Conservation (phyloP, 192 early-diverging fungal genomes). For the Backusella morwellensis region DNA sequence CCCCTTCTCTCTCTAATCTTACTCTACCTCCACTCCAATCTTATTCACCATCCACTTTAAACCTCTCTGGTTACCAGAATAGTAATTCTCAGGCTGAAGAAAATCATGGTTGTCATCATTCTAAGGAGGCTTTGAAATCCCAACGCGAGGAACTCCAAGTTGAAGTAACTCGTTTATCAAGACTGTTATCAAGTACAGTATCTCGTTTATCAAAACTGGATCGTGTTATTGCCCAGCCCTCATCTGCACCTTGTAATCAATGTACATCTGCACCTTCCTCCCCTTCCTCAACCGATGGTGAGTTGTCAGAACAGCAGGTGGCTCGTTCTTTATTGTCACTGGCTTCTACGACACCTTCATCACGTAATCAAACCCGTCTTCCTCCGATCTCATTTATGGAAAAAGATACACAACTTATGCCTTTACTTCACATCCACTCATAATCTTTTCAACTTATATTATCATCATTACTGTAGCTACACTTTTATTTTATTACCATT, state of each 20-base stretch:
- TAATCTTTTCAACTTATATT: neutral
- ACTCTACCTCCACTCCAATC: neutral
- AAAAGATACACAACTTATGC: conserved; percentile 1
- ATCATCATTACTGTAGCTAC: neutral
- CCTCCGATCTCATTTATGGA: conserved; percentile 12
- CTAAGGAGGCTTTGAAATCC: neutral
- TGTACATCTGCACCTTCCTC: neutral
- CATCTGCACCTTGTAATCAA: neutral
- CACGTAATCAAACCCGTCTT: conserved; percentile 3
- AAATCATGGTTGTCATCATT: neutral
- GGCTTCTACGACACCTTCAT: neutral
- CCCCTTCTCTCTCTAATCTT: neutral
- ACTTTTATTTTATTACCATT: neutral
- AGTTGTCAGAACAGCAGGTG: conserved; percentile 15
- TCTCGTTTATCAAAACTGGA: conserved; percentile 50
- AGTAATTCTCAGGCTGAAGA: neutral
- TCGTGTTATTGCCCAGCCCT: neutral
- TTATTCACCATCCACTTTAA: neutral
- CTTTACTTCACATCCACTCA: conserved; percentile 3
- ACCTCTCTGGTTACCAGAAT: neutral
- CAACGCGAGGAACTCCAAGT: conserved; percentile 26
- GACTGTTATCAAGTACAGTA: conserved; percentile 43
- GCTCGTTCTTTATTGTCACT: conserved; percentile 23
- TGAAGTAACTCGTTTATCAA: conserved; percentile 48
- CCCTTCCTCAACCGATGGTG: neutral